A percentile compares a stretch with the other conserved stretches of the same genome.
phyloP scores from a whole-genome alignment of 768 basidiomycete genomes.

The Butyriboletus loyo region DNA sequence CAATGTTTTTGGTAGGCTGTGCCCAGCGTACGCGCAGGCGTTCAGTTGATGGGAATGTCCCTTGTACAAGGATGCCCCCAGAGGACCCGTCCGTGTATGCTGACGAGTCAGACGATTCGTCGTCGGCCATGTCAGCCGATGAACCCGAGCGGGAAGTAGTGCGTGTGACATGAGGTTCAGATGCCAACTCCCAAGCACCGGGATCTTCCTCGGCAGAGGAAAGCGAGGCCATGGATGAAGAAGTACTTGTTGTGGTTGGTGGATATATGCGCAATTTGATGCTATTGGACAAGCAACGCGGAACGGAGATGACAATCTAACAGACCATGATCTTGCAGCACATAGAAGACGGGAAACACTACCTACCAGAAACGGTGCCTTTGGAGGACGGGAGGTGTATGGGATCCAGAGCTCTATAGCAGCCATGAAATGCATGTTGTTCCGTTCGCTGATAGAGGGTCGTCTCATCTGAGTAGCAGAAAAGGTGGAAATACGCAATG shows the following conservation, averaged over 20 bases:
- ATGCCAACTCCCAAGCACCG: constrained; percentile 69
- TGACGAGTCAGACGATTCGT: constrained; percentile 76
- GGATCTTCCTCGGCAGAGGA: constrained; percentile 73
- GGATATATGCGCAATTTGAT: constrained; percentile 74
- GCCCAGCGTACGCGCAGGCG: constrained; percentile 79
- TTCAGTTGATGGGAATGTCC: constrained; percentile 76
- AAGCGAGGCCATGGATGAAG: constrained; percentile 67
- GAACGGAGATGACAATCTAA: constrained; percentile 74
- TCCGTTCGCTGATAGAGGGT: constrained; percentile 53
- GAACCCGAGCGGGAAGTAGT: constrained; percentile 52
- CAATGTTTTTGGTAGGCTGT: constrained; percentile 49
- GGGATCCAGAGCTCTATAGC: constrained; percentile 77
- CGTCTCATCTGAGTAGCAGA: constrained; percentile 41
- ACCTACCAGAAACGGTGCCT: constrained; percentile 70
- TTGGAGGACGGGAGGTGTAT: constrained; percentile 61
- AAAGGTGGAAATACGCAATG: constrained; percentile 21
- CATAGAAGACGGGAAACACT: neutral
- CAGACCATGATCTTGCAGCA: constrained; percentile 6
- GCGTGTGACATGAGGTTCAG: constrained; percentile 73
- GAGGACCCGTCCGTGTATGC: constrained; percentile 45
- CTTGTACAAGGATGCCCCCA: constrained; percentile 67
- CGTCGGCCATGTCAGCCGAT: constrained; percentile 73
- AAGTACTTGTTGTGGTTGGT: constrained; percentile 46
- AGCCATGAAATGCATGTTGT: constrained; percentile 72
- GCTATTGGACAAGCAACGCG: constrained; percentile 74